Evolutionary conservation across 192 early-diverging fungal genomes (phyloP).

Genomic region (Umbelopsis vinacea): DNA sequence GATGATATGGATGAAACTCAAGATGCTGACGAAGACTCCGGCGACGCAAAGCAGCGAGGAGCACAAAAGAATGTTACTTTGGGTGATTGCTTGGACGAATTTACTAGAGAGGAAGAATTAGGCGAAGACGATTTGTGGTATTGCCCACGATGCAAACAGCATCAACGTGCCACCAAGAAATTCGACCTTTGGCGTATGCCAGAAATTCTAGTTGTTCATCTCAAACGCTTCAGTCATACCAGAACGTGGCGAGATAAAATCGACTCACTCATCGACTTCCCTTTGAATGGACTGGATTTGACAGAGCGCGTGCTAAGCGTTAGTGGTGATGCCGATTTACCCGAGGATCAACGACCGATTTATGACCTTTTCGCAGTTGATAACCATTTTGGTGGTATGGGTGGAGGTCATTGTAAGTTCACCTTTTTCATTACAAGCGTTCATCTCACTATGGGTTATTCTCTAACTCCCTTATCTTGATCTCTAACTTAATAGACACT

Average conservation of each 20-base stretch:
- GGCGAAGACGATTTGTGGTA: slow-evolving; percentile 81
- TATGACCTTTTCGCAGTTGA: slow-evolving; percentile 82
- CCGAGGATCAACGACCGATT: slow-evolving; percentile 35
- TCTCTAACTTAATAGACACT: slow-evolving; percentile 53
- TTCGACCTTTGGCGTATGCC: slow-evolving; percentile 81
- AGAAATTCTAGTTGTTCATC: slow-evolving; percentile 79
- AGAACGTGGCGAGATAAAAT: slow-evolving; percentile 74
- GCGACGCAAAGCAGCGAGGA: neutral
- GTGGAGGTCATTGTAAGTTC: slow-evolving; percentile 74
- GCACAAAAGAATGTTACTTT: slow-evolving; percentile 55
- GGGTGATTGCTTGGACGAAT: slow-evolving; percentile 74
- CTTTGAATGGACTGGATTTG: slow-evolving; percentile 65
- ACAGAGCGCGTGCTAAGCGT: slow-evolving; percentile 49
- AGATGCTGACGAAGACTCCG: slow-evolving; percentile 24
- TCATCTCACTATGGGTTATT: neutral
- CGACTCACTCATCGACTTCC: slow-evolving; percentile 74
- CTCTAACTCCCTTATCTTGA: neutral
- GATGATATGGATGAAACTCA: slow-evolving; percentile 31
- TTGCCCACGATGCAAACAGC: slow-evolving; percentile 77
- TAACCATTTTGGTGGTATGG: slow-evolving; percentile 84
- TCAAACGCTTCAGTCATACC: slow-evolving; percentile 80
- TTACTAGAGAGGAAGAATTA: slow-evolving; percentile 73
- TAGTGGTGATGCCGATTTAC: neutral
- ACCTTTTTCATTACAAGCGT: neutral
- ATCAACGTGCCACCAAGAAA: slow-evolving; percentile 78